A percentile compares a stretch with the other conserved stretches of the same genome.
These are phyloP conservation scores for Pseudogymnoascus pannorum DNA, from an alignment of 2,329 filamentous ascomycete genomes.

Conservation along the genomic window DNA sequence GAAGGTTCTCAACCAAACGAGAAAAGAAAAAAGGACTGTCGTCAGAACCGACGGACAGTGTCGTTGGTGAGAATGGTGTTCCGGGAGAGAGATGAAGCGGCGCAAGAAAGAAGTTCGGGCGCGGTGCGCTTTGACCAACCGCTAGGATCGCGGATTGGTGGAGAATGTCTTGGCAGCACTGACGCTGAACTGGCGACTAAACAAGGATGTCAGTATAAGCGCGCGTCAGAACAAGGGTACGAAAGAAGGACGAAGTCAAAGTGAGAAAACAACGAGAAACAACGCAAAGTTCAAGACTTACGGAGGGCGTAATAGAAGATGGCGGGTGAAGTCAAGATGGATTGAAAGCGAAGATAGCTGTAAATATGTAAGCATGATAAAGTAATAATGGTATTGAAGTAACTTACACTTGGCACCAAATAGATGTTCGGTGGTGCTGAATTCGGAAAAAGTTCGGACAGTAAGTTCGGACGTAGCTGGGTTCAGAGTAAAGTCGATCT, in stretches of 20 bases:
- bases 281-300: background rate
- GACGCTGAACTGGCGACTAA: background rate
- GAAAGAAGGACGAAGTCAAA: background rate
- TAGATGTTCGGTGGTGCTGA: background rate
- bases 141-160: slow-evolving; percentile 5
- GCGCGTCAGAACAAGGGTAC: background rate
- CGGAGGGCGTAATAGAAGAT: background rate
- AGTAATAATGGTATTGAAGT: background rate
- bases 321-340: background rate
- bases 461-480: too few relatives aligned
- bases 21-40: background rate
- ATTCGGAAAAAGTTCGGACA: too few relatives aligned
- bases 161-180: slow-evolving; percentile 5
- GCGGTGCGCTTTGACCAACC: background rate
- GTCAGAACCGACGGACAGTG: slow-evolving; percentile 1
- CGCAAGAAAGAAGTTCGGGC: background rate
- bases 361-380: background rate
- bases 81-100: background rate
- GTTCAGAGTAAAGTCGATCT: background rate
- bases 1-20: background rate
- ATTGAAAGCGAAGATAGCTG: background rate
- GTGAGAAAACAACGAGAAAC: background rate
- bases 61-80: background rate
- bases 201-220: slow-evolving; percentile 5
- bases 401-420: background rate